phyloP scores from a whole-genome alignment of 306 rosid genomes.

The Prunus mira region DNA sequence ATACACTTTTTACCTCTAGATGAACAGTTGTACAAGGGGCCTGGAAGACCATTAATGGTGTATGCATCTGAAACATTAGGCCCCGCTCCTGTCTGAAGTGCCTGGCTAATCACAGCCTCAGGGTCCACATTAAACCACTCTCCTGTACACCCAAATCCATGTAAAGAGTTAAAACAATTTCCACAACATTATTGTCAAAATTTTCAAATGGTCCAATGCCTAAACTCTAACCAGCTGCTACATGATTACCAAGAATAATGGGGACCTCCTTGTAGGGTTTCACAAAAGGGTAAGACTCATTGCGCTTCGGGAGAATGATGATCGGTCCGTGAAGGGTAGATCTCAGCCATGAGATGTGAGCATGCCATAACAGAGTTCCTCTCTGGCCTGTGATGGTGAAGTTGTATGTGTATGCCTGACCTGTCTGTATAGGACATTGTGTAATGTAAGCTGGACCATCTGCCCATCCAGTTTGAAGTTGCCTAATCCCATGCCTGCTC shows the following conservation, averaged over 20 bases:
- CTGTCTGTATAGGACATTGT: constrained; percentile 79
- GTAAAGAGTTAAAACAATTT: neutral
- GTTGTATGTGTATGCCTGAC: constrained; percentile 62
- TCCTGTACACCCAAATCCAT: constrained; percentile 41
- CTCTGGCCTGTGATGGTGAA: constrained; percentile 71
- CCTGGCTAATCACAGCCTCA: constrained; percentile 72
- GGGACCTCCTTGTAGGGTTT: constrained; percentile 70
- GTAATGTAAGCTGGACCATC: constrained; percentile 90
- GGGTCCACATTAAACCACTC: constrained; percentile 89
- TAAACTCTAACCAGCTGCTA: neutral
- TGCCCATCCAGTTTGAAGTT: constrained; percentile 62
- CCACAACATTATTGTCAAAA: neutral
- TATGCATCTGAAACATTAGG: constrained; percentile 88
- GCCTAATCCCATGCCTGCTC: constrained; percentile 76
- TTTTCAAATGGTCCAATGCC: neutral
- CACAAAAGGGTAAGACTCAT: constrained; percentile 64
- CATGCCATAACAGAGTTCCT: constrained; percentile 87
- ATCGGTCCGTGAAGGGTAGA: constrained; percentile 68
- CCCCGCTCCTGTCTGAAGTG: constrained; percentile 72
- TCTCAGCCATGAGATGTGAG: constrained; percentile 84
- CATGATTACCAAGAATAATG: constrained; percentile 57
- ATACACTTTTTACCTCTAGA: constrained; percentile 41
- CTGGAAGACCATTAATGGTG: constrained; percentile 81
- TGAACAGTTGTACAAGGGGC: constrained; percentile 74
- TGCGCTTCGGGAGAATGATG: constrained; percentile 62